Conservation (phyloP, 345 rosid genomes). For the Gossypium thurberi region DNA sequence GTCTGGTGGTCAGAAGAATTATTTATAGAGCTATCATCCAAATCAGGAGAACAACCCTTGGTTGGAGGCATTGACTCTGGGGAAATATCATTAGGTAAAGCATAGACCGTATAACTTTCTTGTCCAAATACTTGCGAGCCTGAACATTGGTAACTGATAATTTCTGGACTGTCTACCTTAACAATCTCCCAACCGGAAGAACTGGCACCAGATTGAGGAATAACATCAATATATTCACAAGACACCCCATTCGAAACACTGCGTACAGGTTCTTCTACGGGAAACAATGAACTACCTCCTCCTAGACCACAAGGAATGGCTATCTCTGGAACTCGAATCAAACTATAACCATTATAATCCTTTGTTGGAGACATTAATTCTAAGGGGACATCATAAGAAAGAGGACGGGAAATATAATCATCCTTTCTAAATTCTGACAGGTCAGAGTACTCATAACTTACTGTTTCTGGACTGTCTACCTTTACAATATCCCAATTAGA, state of each 20-base stretch:
- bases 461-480: constrained; percentile 21
- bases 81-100: constrained; percentile 4
- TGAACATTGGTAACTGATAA: constrained; percentile 11
- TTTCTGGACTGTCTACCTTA: constrained; percentile 24
- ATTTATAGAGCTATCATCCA: not conserved
- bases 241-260: constrained; percentile 14
- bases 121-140: constrained; percentile 10
- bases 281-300: constrained; percentile 8
- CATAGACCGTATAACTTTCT: constrained; percentile 6
- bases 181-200: constrained; percentile 28
- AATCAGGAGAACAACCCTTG: constrained; percentile 2
- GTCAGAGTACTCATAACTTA: constrained; percentile 10
- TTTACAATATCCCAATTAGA: constrained; percentile 25
- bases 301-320: constrained; percentile 5
- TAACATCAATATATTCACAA: constrained; percentile 20
- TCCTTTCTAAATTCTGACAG: constrained; percentile 14
- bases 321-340: constrained; percentile 13
- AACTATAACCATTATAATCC: constrained; percentile 12
- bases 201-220: constrained; percentile 5
- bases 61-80: constrained; percentile 12
- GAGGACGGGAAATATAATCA: constrained; percentile 1
- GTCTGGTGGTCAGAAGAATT: constrained; percentile 6
- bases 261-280: constrained; percentile 17
- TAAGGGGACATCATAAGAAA: constrained; percentile 5
- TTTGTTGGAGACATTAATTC: constrained; percentile 9